Base-by-base conservation (phyloP, 2,329 filamentous ascomycete genomes). In the Arthroderma uncinatum region DNA sequence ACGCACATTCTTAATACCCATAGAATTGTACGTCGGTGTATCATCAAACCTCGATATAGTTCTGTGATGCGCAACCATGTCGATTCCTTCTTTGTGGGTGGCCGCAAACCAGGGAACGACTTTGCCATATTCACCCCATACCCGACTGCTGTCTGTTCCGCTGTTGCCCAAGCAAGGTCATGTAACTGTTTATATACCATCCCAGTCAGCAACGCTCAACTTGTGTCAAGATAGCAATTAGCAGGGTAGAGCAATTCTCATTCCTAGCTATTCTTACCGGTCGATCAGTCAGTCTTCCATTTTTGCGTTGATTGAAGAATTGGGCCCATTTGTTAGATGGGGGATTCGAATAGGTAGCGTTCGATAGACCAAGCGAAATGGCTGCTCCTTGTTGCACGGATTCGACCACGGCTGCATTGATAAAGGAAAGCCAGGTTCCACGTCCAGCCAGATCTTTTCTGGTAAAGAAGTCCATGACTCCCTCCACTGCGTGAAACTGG, bases 401-500 rank as follows among this genome's bases (percentile, higher is more conserved):
- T 40, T 63, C 62, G 6, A 63, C 16, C 5, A 56, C 57, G 23
- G 58, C 62, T 10, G 64, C 62, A 54, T 65, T 59, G 47, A 65
- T 60, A 47, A 60, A 55, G 10, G 62, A 64, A 40, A 66, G 57
- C 62, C 61, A 64, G 3, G 60, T 61, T 8, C 61, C 60, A 10
- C 37, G 50, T 12, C 28, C 53, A 47, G 59, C 64, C n/a, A 64
- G 55, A 16, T 59, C 56, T 56, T 62, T 61, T 33, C 58, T 50
- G n/a, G 63, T 59, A 47, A 65, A 64, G 57, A 64, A 66, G 23
- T 58, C 57, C 36, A 65, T 62, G 12, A 61, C 57, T 4, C 62
- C 64, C 40, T 64, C 64, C 37, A 65, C 54, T 5, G 62, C 60
- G 40, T 52, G 57, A 58, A 65, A 63, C 36, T 65, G 60, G 44